Base-by-base conservation (phyloP, 768 basidiomycete genomes). In the Cystobasidium onofrii region DNA sequence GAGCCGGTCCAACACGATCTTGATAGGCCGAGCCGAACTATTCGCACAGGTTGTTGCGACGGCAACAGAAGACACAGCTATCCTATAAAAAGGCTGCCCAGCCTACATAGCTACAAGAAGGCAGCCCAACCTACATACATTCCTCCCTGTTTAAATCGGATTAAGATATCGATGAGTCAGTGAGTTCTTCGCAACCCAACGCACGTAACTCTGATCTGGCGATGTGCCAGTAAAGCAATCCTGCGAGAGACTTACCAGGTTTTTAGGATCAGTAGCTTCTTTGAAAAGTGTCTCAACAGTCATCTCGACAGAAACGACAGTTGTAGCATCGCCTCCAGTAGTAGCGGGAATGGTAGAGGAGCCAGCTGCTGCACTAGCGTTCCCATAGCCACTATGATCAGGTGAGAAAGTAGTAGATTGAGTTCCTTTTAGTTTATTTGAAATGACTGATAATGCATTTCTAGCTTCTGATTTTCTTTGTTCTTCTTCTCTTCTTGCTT, bases 211-310 rank as follows among this genome's bases (percentile, higher is more conserved):
- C 9, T 43, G 41, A 43, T 43, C 9, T 43, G 41, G 46, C 46
- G 20, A 50, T 39, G 15, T 15, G n/a, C 46, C 46, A 15, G 46
- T 3, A 4, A 50, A 50, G n/a, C n/a, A 15, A 15, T 50, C 46
- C 9, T 12, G 18, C 46, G 20, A 15, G 46, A n/a, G 4, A 80
- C 86, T 78, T 66, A 86, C 89, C 81, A 99, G 81, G 78, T 96
- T 93, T 25, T 80, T 81, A 1, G 82, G 78, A 80, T 88, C 87
- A 1, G 86, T 90, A 18, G 96, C 91, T 80, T 96, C 91, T 78
- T 91, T 88, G 73, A 98, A 94, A 69, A 98, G 83, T 78, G 88
- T 85, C 79, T 97, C 91, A 73, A 97, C 96, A 62, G 97, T 84
- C 82, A 91, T 93, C 74, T 87, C 89, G 23, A 90, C 90, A 34